These are phyloP conservation scores for Mycena albidolilacea DNA, from an alignment of 768 basidiomycete genomes.

Conservation along the genomic window DNA sequence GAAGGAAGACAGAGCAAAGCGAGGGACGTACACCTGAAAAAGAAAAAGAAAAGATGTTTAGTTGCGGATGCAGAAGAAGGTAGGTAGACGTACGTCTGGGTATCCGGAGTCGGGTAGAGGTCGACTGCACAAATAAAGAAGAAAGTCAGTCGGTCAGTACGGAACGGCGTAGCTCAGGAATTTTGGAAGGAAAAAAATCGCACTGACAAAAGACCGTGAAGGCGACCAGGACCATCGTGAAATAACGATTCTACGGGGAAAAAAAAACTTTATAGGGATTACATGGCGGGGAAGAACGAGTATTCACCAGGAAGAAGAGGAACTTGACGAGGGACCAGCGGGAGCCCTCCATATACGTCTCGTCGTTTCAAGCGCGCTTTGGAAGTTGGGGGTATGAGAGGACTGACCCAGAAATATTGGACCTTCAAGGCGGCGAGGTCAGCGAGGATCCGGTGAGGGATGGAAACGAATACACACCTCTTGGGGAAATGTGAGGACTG, in stretches of 20 bases:
- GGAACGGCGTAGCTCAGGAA: not conserved
- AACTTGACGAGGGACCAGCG: slow-evolving; percentile 37
- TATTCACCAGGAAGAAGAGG: slow-evolving; percentile 37
- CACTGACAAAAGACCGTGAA: not conserved
- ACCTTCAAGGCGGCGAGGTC: slow-evolving; percentile 17
- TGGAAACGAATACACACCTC: slow-evolving; percentile 21
- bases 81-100: slow-evolving; percentile 27
- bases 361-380: not conserved
- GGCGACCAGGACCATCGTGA: slow-evolving; percentile 32
- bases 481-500: slow-evolving; percentile 35
- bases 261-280: not conserved
- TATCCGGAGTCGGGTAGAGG: slow-evolving; percentile 32
- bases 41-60: not conserved
- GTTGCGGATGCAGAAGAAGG: not conserved
- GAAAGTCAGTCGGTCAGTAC: not conserved
- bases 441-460: not conserved
- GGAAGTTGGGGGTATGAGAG: not conserved
- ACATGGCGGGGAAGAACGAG: not conserved
- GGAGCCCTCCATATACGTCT: slow-evolving; percentile 10
- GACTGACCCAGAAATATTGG: slow-evolving; percentile 37
- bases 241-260: slow-evolving; percentile 31
- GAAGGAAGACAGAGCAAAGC: not conserved
- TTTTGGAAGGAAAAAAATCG: too few species aligned
- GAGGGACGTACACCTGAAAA: slow-evolving; percentile 20
- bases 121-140: slow-evolving; percentile 24